A percentile compares a stretch with the other conserved stretches of the same genome.
Conservation (phyloP, 1,284 basidiomycete species). For the Microbotryum intermedium region DNA sequence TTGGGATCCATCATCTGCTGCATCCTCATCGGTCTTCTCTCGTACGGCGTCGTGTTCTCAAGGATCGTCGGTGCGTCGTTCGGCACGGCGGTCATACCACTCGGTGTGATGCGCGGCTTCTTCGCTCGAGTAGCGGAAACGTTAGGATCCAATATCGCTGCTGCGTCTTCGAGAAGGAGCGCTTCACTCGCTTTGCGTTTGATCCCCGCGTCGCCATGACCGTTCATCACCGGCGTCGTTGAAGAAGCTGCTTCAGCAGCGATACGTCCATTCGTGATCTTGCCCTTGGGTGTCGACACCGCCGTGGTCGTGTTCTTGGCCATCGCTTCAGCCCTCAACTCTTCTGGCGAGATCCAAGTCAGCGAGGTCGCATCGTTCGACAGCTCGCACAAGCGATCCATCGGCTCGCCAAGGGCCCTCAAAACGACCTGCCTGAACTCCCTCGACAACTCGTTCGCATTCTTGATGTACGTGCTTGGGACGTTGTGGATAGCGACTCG, state of each 20-base stretch:
- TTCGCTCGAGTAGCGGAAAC: not conserved
- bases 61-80: not conserved
- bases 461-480: slow-evolving; percentile 67
- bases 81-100: not conserved
- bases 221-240: not conserved
- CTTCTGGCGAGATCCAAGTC: not conserved
- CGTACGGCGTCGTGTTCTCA: not conserved
- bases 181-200: slow-evolving; percentile 2
- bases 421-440: slow-evolving; percentile 72
- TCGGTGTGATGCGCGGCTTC: not conserved
- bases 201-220: not conserved
- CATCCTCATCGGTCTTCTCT: not conserved
- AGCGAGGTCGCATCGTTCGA: slow-evolving; percentile 13
- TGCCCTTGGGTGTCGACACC: slow-evolving; percentile 4
- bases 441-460: slow-evolving; percentile 63
- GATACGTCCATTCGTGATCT: not conserved
- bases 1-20: slow-evolving; percentile 1
- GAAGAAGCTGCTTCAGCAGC: not conserved
- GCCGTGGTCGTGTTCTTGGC: not conserved
- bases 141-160: not conserved
- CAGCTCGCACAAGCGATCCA: slow-evolving; percentile 48
- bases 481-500: slow-evolving; percentile 69
- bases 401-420: slow-evolving; percentile 54
- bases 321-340: not conserved
- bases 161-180: not conserved